phyloP scores from a whole-genome alignment of 345 rosid species.

The Salix suchowensis region DNA sequence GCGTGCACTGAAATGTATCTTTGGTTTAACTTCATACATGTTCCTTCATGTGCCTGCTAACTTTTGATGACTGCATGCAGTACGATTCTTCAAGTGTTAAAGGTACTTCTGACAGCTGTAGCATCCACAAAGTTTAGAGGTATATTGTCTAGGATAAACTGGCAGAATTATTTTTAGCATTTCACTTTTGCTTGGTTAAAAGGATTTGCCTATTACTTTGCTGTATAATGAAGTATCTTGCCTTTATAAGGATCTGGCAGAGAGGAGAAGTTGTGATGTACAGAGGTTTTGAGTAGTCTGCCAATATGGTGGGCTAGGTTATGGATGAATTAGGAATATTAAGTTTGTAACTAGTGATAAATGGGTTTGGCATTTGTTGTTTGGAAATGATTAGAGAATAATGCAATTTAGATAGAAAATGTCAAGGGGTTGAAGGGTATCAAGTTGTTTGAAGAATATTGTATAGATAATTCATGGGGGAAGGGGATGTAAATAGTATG shows the following conservation, averaged over 20 bases:
- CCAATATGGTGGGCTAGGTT: not conserved
- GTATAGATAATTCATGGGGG: not conserved
- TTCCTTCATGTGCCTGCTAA: slow-evolving; percentile 24
- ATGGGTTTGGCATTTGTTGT: not conserved
- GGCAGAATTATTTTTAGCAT: slow-evolving; percentile 15
- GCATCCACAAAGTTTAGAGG: slow-evolving; percentile 95
- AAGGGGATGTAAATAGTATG: too few species aligned
- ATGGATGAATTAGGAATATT: not conserved
- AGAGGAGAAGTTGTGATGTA: not conserved
- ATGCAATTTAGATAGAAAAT: not conserved
- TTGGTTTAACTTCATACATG: not conserved
- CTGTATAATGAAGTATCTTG: slow-evolving; percentile 3
- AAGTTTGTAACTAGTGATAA: not conserved
- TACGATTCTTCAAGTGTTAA: slow-evolving; percentile 85
- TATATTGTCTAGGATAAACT: slow-evolving; percentile 25
- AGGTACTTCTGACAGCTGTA: slow-evolving; percentile 94
- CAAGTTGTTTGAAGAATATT: not conserved
- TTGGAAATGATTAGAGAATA: not conserved
- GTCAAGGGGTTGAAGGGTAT: not conserved
- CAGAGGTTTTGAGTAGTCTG: not conserved
- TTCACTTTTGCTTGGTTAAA: slow-evolving; percentile 2
- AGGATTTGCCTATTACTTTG: not conserved
- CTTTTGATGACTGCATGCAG: slow-evolving; percentile 45
- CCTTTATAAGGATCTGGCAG: not conserved
- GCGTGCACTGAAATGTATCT: slow-evolving; percentile 12